These are phyloP conservation scores for Lentinula sp. DNA, from an alignment of 768 basidiomycete species.

Conservation along the genomic window DNA sequence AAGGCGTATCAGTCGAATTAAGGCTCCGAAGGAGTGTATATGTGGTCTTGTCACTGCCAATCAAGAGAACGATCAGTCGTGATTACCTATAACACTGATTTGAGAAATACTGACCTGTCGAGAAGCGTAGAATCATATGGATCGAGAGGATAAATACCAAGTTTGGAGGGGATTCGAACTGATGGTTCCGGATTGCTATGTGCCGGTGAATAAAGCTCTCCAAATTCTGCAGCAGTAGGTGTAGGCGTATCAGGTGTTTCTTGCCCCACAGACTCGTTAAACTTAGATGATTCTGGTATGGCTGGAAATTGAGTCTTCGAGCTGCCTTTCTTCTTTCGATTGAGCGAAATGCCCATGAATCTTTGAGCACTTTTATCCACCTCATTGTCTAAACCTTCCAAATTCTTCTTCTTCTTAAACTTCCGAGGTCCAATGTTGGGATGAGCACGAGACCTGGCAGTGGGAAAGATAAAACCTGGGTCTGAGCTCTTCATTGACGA, in stretches of 20 bases:
- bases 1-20: constrained; percentile 20
- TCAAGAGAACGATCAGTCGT: not conserved
- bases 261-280: not conserved
- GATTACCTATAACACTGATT: not conserved
- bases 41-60: constrained; percentile 35
- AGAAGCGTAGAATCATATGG: constrained; percentile 16
- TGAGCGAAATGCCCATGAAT: constrained; percentile 9
- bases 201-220: not conserved
- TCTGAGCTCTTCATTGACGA: not conserved
- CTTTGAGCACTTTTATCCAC: not conserved
- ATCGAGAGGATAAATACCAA: constrained; percentile 17
- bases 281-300: not conserved
- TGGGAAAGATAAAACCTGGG: constrained; percentile 8
- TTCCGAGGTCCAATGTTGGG: constrained; percentile 1
- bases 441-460: constrained; percentile 9
- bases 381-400: not conserved
- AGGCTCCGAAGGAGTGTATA: constrained; percentile 32
- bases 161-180: constrained; percentile 6
- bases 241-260: not conserved
- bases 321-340: constrained; percentile 3
- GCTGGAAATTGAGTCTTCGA: not conserved
- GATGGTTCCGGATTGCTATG: not conserved
- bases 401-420: not conserved
- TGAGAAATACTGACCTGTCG: constrained; percentile 10
- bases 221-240: not conserved